phyloP scores from a whole-genome alignment of 768 basidiomycete genomes.

The Daedaleopsis sinensis region DNA sequence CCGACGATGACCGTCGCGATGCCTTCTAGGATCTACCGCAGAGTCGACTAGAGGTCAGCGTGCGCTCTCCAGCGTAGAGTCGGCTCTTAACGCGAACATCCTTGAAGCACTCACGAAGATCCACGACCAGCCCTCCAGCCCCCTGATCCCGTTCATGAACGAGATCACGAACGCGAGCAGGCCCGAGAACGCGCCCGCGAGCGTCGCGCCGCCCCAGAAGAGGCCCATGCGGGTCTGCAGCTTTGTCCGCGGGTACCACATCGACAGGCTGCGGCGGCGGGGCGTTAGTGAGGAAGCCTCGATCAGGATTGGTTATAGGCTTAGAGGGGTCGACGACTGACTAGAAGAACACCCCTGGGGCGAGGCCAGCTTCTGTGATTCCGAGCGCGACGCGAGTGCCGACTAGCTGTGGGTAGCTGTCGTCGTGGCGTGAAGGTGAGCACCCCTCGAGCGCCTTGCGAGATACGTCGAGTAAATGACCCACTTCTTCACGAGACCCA shows the following conservation, averaged over 20 bases:
- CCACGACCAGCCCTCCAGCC: slow-evolving; percentile 34
- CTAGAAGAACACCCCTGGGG: slow-evolving; percentile 77
- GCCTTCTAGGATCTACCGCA: slow-evolving; percentile 62
- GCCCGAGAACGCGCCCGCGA: slow-evolving; percentile 27
- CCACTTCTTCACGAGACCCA: slow-evolving; percentile 71
- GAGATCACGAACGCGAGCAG: slow-evolving; percentile 37
- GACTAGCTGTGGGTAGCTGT: slow-evolving; percentile 62
- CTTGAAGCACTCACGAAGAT: slow-evolving; percentile 31
- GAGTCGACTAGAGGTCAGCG: neutral
- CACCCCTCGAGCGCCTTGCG: no score
- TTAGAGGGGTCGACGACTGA: slow-evolving; percentile 32
- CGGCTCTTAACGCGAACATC: no score
- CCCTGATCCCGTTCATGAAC: slow-evolving; percentile 35
- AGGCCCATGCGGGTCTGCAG: slow-evolving; percentile 27
- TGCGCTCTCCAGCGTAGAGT: no score
- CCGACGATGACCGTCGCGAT: slow-evolving; percentile 59
- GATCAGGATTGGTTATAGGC: neutral
- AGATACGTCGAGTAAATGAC: neutral
- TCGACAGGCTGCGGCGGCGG: slow-evolving; percentile 11
- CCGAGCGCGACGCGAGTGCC: slow-evolving; percentile 63
- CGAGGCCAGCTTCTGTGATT: slow-evolving; percentile 67
- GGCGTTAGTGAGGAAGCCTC: neutral
- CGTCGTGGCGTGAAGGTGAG: no score
- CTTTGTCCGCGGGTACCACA: slow-evolving; percentile 31
- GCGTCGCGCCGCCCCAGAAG: slow-evolving; percentile 29